Base-by-base conservation (phyloP, 345 rosid species). In the Eucalyptus viminalis region DNA sequence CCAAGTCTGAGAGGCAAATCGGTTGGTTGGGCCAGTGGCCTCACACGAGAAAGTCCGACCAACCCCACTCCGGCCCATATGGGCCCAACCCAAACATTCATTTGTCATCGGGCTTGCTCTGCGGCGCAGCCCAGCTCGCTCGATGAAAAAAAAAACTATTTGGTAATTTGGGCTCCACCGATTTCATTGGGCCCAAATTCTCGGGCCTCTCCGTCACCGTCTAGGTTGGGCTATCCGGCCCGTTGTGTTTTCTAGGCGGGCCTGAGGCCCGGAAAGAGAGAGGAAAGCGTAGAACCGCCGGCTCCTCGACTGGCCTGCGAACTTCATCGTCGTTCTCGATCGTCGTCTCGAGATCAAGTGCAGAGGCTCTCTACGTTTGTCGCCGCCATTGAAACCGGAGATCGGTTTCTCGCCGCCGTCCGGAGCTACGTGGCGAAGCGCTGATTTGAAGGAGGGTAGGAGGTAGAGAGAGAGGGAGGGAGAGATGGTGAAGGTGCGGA, bases 401-500 rank as follows among this genome's bases (percentile, higher is more conserved):
- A 3, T 76, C 27, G 45, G 14, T 72, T 69, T 7, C 83, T 76
- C 83, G 47, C 22, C 47, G 85, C 47, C 22, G 14, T 76, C 13
- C 65, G 60, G 44, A 17, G 87, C 58, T 49, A 50, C 51, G 1
- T 27, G 56, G 17, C 0, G 87, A 86, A 53, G n/a, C 8, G 88
- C 50, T 2, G 87, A 31, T 62, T 83, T 8, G 11, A 72, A 43
- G 86, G 43, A 22, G 56, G 56, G 49, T 37, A 56, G 45, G 87
- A 67, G 31, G 85, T 24, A 17, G 56, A 51, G 86, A n/a, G 49
- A 49, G 51, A 6, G 37, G 49, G 53, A 49, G 62, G 25, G 45
- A 49, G 40, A 67, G 22, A 97, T 97, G 99, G 99, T 96, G 97
- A 98, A 98, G 94, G 98, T 97, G 53, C 97, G 99, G 22, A 95